Conservation (phyloP, 768 basidiomycete species). For the Auriscalpium vulgare region DNA sequence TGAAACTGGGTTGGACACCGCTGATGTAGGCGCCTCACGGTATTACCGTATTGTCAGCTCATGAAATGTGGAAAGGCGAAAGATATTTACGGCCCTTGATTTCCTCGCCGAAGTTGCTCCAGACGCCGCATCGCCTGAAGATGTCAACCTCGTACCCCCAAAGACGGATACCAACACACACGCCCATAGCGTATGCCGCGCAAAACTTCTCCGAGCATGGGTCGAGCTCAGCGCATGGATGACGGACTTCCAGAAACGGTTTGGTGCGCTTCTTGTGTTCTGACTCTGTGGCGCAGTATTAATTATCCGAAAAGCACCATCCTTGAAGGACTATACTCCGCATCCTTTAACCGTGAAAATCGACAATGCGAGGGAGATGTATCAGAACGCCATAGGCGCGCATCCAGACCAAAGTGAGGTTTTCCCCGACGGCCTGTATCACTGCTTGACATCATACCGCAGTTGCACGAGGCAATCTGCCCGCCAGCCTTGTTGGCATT, state of each 20-base stretch:
- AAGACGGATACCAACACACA: constrained; percentile 36
- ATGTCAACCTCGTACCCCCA: constrained; percentile 47
- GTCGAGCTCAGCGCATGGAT: constrained; percentile 67
- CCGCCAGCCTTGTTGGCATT: constrained; percentile 33
- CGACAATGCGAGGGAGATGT: constrained; percentile 59
- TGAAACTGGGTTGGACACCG: constrained; percentile 59
- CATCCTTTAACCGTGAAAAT: constrained; percentile 42
- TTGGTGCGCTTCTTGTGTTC: constrained; percentile 29
- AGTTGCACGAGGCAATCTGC: constrained; percentile 17
- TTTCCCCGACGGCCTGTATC: not conserved
- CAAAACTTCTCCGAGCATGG: constrained; percentile 72
- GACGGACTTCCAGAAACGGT: constrained; percentile 42
- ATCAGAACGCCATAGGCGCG: constrained; percentile 65
- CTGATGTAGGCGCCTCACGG: constrained; percentile 39
- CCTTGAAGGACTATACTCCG: constrained; percentile 36
- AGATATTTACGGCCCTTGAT: constrained; percentile 35
- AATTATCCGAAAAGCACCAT: constrained; percentile 27
- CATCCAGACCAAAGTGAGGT: constrained; percentile 69
- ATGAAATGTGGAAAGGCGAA: constrained; percentile 21
- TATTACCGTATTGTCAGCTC: not conserved
- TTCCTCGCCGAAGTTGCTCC: constrained; percentile 23
- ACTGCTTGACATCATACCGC: too few species aligned
- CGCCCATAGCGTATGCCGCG: constrained; percentile 44
- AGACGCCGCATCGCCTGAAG: constrained; percentile 24
- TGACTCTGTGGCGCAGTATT: not conserved